phyloP scores from a whole-genome alignment of 2,329 filamentous ascomycete species.

The Boeremia lycopersici region DNA sequence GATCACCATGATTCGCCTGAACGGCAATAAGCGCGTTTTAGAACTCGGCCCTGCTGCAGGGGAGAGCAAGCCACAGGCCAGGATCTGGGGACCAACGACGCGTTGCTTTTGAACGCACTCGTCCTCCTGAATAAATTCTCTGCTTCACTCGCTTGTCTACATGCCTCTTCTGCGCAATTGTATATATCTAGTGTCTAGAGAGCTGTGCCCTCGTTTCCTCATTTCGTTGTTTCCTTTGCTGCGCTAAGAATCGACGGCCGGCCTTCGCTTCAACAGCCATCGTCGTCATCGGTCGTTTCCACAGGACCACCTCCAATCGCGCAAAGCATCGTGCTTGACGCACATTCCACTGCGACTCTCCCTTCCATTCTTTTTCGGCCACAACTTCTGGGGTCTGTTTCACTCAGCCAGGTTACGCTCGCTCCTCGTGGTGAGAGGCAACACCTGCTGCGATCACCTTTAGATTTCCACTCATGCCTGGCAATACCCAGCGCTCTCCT shows the following conservation, averaged over 20 bases:
- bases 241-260: constrained; percentile 32
- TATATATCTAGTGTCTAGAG: constrained; percentile 21
- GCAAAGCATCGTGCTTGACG: constrained; percentile 39
- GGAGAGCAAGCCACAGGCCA: constrained; percentile 15
- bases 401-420: constrained; percentile 7
- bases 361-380: constrained; percentile 19
- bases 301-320: constrained; percentile 22
- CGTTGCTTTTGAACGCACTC: constrained; percentile 21
- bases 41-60: constrained; percentile 6
- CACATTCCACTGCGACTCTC: constrained; percentile 34
- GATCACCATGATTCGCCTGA: constrained; percentile 29
- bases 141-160: constrained; percentile 18
- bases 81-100: constrained; percentile 15
- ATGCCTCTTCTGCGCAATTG: constrained; percentile 16
- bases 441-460: constrained; percentile 19
- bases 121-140: constrained; percentile 20
- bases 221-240: constrained; percentile 22
- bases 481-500: constrained; percentile 27
- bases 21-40: constrained; percentile 17
- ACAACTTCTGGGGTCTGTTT: constrained; percentile 9
- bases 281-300: constrained; percentile 24
- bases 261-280: constrained; percentile 38
- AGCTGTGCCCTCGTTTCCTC: constrained; percentile 33
- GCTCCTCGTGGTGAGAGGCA: constrained; percentile 19
- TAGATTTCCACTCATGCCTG: constrained; percentile 25